Base-by-base conservation (phyloP, 495 filamentous ascomycete genomes). In the Podospora pseudoanserina region DNA sequence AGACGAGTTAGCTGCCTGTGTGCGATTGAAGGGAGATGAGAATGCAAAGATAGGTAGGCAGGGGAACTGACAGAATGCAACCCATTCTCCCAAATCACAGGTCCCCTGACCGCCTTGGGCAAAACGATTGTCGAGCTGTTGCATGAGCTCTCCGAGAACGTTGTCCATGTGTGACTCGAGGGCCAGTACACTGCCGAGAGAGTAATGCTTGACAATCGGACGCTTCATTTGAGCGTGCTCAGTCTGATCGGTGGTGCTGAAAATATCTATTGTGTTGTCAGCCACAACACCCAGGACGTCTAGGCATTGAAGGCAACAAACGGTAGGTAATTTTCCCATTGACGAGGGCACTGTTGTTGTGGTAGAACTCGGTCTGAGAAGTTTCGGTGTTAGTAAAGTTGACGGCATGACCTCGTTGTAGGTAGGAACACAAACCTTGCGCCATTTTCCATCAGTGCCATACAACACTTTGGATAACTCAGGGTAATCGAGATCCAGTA, bases 401-500 rank as follows among this genome's bases (percentile, higher is more conserved):
- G 7, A 18, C 16, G 2, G n/a, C 34, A 18, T 4, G 34, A 49
- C 26, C 26, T 62, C 32, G n/a, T n/a, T 13, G 58, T 4, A 13
- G 9, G 58, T 49, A 26, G 16, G 54, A 23, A 4, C 18, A 63
- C 58, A 5, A 65, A 72, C 74, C 71, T 76, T 76, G 23, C 18
- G 60, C 69, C 76, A 70, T 64, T 71, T 73, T 11, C 65, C 73
- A 53, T 76, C 72, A 4, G 73, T 72, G 61, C 68, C 66, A 70
- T 83, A 84, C 2, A 85, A 71, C 0, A 67, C 70, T 18, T 71
- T 70, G 64, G 83, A 74, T 34, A 74, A 69, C 20, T 70, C 74
- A 1, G 76, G 75, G 64, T 82, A 79, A 26, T 80, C 76, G 3
- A 88, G 72, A n/a, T 80, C 82, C 13, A 88, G 68, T 13, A 72